Evolutionary conservation across 257 asterid species (phyloP).

Genomic region (Anisodus tanguticus): DNA sequence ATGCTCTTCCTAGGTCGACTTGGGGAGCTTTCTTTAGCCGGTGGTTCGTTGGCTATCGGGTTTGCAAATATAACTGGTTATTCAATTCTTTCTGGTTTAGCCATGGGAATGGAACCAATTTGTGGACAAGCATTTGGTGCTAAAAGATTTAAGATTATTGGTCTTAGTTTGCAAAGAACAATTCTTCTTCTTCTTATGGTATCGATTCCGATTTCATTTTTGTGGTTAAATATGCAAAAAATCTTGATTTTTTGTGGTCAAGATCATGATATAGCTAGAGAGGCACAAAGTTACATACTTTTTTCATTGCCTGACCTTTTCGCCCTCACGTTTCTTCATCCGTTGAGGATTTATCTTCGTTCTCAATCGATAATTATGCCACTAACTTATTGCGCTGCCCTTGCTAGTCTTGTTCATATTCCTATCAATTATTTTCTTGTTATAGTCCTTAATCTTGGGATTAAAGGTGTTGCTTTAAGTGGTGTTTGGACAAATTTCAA

Average conservation of each 20-base stretch:
- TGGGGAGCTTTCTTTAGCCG: constrained; percentile 38
- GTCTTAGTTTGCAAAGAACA: constrained; percentile 52
- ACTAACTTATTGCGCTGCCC: constrained; percentile 49
- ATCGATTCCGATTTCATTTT: constrained; percentile 49
- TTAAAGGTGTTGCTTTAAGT: constrained; percentile 57
- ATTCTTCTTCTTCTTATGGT: constrained; percentile 45
- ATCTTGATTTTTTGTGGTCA: constrained; percentile 52
- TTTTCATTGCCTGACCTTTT: constrained; percentile 55
- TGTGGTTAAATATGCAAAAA: constrained; percentile 58
- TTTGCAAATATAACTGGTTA: constrained; percentile 63
- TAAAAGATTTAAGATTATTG: constrained; percentile 49
- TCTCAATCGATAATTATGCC: constrained; percentile 62
- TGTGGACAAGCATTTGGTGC: constrained; percentile 75
- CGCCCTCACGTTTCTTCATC: constrained; percentile 54
- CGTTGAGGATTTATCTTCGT: constrained; percentile 55
- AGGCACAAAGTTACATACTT: constrained; percentile 52
- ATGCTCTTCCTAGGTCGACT: constrained; percentile 26
- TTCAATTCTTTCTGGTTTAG: constrained; percentile 64
- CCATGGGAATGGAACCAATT: constrained; percentile 70
- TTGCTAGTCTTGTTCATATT: constrained; percentile 48
- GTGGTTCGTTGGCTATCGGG: constrained; percentile 60
- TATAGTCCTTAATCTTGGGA: constrained; percentile 48
- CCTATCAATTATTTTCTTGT: constrained; percentile 60
- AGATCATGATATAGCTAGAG: constrained; percentile 44
- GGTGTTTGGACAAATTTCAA: constrained; percentile 60